These are phyloP conservation scores for Musa acuminata DNA, from an alignment of 176 grass and related monocot genomes.

Conservation along the genomic window DNA sequence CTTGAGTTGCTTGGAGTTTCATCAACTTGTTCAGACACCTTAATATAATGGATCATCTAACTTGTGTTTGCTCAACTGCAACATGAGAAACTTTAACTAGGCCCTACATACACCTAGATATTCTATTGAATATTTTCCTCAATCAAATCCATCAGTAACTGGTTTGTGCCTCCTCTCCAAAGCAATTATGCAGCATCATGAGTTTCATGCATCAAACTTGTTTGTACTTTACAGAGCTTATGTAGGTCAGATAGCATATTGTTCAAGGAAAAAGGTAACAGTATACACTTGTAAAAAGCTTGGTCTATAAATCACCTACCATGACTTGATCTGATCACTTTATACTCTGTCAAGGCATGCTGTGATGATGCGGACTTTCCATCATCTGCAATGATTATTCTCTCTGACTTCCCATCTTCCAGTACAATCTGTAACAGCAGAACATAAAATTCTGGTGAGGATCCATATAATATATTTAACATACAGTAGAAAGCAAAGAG, in stretches of 20 bases:
- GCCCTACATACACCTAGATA: background rate
- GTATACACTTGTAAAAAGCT: background rate
- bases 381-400: constrained; percentile 49
- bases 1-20: background rate
- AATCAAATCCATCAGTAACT: background rate
- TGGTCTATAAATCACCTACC: constrained; percentile 27
- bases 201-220: background rate
- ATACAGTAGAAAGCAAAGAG: background rate
- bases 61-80: background rate
- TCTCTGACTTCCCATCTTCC: constrained; percentile 78
- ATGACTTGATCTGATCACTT: constrained; percentile 56
- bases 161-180: background rate
- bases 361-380: constrained; percentile 40
- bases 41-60: background rate
- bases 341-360: constrained; percentile 88
- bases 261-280: background rate
- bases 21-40: background rate
- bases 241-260: background rate
- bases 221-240: background rate
- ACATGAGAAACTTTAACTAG: background rate
- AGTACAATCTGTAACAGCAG: constrained; percentile 47
- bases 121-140: background rate
- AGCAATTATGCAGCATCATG: background rate
- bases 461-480: background rate
- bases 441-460: background rate